phyloP scores from a whole-genome alignment of 495 filamentous ascomycete genomes.

The Lasiosphaeria hispida region DNA sequence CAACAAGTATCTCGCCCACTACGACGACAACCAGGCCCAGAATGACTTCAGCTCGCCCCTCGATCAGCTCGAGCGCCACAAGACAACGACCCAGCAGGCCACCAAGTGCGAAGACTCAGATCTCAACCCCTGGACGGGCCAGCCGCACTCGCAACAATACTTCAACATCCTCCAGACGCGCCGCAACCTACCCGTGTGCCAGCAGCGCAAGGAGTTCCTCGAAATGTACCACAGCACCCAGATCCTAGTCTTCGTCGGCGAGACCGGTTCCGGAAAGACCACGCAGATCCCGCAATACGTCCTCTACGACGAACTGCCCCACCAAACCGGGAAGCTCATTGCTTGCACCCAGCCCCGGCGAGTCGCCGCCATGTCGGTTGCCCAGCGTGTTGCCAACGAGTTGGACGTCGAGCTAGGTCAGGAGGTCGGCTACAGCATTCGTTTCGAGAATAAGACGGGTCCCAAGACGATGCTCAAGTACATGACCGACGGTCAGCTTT shows the following conservation, averaged over 20 bases:
- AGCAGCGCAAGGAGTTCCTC: constrained; percentile 91
- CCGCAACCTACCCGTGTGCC: constrained; percentile 83
- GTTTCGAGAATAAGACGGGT: constrained; percentile 94
- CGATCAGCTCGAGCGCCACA: constrained; percentile 69
- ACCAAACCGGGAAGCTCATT: constrained; percentile 78
- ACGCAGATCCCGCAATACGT: constrained; percentile 99
- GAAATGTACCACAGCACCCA: constrained; percentile 87
- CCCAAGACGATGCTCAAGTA: constrained; percentile 94
- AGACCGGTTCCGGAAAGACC: constrained; percentile 98
- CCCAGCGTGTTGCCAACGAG: constrained; percentile 95
- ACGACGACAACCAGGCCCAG: constrained; percentile 39
- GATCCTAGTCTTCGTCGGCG: constrained; percentile 97
- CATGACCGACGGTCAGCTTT: constrained; percentile 99
- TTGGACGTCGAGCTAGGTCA: constrained; percentile 92
- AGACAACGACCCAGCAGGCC: constrained; percentile 75
- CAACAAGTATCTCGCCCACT: constrained; percentile 92
- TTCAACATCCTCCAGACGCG: constrained; percentile 81
- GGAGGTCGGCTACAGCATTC: constrained; percentile 98
- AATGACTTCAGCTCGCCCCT: constrained; percentile 51
- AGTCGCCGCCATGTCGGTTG: constrained; percentile 98
- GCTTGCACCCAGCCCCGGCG: constrained; percentile 97
- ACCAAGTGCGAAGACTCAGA: constrained; percentile 74
- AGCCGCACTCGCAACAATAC: constrained; percentile 75
- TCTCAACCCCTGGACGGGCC: constrained; percentile 77
- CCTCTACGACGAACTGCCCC: constrained; percentile 91